Conservation (phyloP, 2,329 filamentous ascomycete genomes). For the Endoconidiophora laricicola region DNA sequence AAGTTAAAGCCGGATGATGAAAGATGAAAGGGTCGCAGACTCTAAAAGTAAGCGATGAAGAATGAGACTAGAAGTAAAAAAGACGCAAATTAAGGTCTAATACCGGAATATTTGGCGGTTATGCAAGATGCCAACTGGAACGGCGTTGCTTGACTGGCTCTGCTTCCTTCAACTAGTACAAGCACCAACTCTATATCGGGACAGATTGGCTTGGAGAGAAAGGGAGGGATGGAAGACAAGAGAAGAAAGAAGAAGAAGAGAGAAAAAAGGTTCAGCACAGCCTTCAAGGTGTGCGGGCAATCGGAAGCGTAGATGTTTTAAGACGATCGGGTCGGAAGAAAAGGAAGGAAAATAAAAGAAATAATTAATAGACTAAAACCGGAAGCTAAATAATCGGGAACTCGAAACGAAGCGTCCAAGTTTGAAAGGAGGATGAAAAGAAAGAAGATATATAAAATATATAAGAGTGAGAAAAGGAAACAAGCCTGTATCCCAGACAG, state of each 20-base stretch:
- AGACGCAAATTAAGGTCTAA: background rate
- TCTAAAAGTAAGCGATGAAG: background rate
- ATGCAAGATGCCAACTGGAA: too few species aligned
- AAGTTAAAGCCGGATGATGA: too few species aligned
- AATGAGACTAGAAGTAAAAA: background rate
- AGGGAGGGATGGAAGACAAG: background rate
- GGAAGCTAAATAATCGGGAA: slow-evolving; percentile 4
- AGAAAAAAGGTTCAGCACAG: background rate
- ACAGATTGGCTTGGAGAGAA: background rate
- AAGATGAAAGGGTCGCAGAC: too few species aligned
- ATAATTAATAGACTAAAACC: slow-evolving; percentile 16
- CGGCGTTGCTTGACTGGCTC: too few species aligned
- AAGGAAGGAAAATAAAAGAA: slow-evolving; percentile 17
- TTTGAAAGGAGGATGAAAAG: slow-evolving; percentile 7
- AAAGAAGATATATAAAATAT: background rate
- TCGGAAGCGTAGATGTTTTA: slow-evolving; percentile 1
- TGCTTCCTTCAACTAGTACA: too few species aligned
- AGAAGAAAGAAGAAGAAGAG: background rate
- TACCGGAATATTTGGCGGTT: too few species aligned
- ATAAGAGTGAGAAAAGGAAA: background rate
- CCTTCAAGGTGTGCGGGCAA: background rate
- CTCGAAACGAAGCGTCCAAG: background rate
- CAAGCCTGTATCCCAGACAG: too few species aligned
- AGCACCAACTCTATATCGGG: background rate
- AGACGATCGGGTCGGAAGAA: slow-evolving; percentile 10